phyloP scores from a whole-genome alignment of 75 land plant species.

The Larix kaempferi region DNA sequence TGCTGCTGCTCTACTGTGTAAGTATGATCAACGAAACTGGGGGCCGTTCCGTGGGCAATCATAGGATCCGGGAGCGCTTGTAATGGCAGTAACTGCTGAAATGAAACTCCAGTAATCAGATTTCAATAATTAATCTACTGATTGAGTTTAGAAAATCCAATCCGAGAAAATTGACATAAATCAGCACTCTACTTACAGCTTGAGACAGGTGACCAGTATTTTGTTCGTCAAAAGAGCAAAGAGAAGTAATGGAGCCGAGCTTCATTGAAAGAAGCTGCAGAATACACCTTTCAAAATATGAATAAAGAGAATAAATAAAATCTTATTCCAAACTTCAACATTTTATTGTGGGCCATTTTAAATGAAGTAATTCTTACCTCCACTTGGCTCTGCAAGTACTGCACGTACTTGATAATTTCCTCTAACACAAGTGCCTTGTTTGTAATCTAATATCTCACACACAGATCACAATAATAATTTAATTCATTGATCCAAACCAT shows the following conservation, averaged over 20 bases:
- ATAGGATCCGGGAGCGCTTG: too few relatives aligned
- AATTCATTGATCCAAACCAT: not conserved
- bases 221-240: slow-evolving; percentile 31
- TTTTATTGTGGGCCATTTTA: not conserved
- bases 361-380: slow-evolving; percentile 43
- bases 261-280: slow-evolving; percentile 86
- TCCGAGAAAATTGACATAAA: too few relatives aligned
- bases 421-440: slow-evolving; percentile 96
- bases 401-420: slow-evolving; percentile 96
- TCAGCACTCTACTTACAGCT: slow-evolving; percentile 38
- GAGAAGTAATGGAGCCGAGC: slow-evolving; percentile 74
- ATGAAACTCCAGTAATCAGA: too few relatives aligned
- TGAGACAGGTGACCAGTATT: slow-evolving; percentile 38
- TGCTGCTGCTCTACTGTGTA: too few relatives aligned
- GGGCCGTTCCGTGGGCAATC: too few relatives aligned
- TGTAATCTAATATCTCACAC: slow-evolving; percentile 37
- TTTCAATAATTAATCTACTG: too few relatives aligned
- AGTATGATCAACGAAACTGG: too few relatives aligned
- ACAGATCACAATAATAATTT: not conserved
- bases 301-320: not conserved
- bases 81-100: too few relatives aligned
- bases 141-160: too few relatives aligned
- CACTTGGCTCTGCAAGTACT: slow-evolving; percentile 86
- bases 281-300: not conserved
- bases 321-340: not conserved